Evolutionary conservation across 345 rosid genomes (phyloP), one percentile per base, ranked within the genome.

Genomic region (Melaleuca alternifolia): DNA sequence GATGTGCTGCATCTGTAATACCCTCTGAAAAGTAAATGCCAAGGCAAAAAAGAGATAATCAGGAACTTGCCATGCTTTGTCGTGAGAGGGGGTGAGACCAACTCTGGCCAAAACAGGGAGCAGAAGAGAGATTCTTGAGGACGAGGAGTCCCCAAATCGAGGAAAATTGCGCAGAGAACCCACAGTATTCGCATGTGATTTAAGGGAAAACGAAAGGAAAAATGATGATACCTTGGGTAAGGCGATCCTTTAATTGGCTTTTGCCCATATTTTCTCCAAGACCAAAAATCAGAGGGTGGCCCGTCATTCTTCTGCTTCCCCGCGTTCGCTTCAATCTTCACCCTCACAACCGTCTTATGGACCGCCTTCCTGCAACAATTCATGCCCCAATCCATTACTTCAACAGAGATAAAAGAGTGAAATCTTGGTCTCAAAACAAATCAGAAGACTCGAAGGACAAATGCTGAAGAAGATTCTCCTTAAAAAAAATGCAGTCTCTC

Each of bases 201-300:
- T 11, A 77, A 50, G 56, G 21, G 37, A 51, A 83, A 59, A 30
- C 28, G 6, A 33, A 14, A 52, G 54, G 54, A 52, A 4, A 71
- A 71, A 71, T 83, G 12, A 26, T 10, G 24, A 10, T 23, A 93
- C 96, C 96, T 93, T 50, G 95, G 96, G 89, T 90, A 86, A 88
- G 96, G 96, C 83, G 95, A 94, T 52, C 96, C 96, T 88, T 94
- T 94, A 48, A 94, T 94, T 37, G 96, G 95, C 65, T 94, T 94
- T 79, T 94, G 95, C 44, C 96, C 96, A 86, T 94, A 94, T 86
- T 94, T 94, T 85, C 96, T 94, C 96, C 96, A 94, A 28, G 95
- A 94, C 96, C 96, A 94, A 76, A 88, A 89, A 92, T 94, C 96
- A 90, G 91, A 92, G 89, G 96, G 94, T 2, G 92, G 93, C 30